phyloP scores from a whole-genome alignment of 169 alveolate species.

The Condylostoma magnum region DNA sequence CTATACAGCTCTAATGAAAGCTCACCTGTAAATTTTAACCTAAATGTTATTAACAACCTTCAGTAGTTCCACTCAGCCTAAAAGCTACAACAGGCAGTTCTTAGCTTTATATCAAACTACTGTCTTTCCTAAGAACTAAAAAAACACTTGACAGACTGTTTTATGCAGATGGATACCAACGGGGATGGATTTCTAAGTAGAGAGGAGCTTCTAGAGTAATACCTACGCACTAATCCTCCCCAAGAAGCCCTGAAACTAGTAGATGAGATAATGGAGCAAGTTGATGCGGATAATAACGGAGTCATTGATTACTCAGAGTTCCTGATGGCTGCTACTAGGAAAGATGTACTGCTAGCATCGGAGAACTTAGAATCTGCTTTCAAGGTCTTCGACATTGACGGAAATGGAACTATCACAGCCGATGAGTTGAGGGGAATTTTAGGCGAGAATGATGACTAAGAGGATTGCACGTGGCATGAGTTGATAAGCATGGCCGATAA shows the following conservation, averaged over 20 bases:
- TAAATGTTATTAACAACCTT: conserved; percentile 31
- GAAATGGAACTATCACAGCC: conserved; percentile 20
- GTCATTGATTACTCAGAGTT: conserved; percentile 88
- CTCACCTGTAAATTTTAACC: no score
- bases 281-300: conserved; percentile 94
- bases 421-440: conserved; percentile 12
- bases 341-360: conserved; percentile 19
- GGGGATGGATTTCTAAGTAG: conserved; percentile 47
- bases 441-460: background rate
- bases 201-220: conserved; percentile 75
- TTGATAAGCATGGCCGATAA: conserved; percentile 38
- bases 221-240: conserved; percentile 66
- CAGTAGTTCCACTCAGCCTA: conserved; percentile 79
- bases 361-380: conserved; percentile 44
- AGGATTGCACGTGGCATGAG: conserved; percentile 27
- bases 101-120: conserved; percentile 80
- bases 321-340: conserved; percentile 45
- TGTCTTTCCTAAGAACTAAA: conserved; percentile 86
- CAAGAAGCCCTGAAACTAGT: conserved; percentile 88
- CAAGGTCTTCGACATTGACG: conserved; percentile 48
- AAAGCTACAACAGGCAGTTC: conserved; percentile 86
- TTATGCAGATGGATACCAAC: conserved; percentile 42
- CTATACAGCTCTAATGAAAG: no score
- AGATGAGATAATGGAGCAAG: conserved; percentile 88
- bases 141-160: conserved; percentile 59